Conservation (phyloP, 345 rosid genomes). For the Camelina neglecta region DNA sequence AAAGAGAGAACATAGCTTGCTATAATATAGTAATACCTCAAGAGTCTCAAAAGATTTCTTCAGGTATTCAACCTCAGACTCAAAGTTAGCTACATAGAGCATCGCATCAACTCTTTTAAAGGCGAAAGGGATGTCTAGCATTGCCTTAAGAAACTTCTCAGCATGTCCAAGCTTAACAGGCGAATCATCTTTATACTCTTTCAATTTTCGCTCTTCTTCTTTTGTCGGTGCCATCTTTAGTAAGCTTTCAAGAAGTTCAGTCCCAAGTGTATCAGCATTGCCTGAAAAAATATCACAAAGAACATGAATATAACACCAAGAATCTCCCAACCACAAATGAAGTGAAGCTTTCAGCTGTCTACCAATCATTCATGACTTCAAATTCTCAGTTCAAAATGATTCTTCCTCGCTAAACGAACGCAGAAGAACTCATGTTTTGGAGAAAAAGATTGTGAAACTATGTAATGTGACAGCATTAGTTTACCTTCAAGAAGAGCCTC, state of each 20-base stretch:
- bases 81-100: constrained; percentile 91
- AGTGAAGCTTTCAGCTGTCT: not conserved
- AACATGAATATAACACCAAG: not conserved
- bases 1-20: not conserved
- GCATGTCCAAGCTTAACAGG: constrained; percentile 86
- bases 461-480: constrained; percentile 21
- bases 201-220: constrained; percentile 90
- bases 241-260: constrained; percentile 95
- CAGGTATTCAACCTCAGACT: constrained; percentile 87
- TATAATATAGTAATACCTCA: constrained; percentile 57
- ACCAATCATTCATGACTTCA: not conserved
- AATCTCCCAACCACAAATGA: not conserved
- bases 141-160: constrained; percentile 86
- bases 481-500: constrained; percentile 98
- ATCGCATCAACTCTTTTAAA: constrained; percentile 82
- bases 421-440: not conserved
- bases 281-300: constrained; percentile 54
- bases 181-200: constrained; percentile 76
- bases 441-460: not conserved
- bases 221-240: constrained; percentile 92
- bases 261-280: constrained; percentile 83
- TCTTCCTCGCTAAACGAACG: not conserved
- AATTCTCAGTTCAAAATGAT: constrained; percentile 4
- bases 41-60: constrained; percentile 81
- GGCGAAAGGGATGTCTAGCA: constrained; percentile 94